A percentile compares a stretch with the other conserved stretches of the same genome.
Conservation (phyloP, 345 rosid genomes). For the Bruguiera gymnorhiza region DNA sequence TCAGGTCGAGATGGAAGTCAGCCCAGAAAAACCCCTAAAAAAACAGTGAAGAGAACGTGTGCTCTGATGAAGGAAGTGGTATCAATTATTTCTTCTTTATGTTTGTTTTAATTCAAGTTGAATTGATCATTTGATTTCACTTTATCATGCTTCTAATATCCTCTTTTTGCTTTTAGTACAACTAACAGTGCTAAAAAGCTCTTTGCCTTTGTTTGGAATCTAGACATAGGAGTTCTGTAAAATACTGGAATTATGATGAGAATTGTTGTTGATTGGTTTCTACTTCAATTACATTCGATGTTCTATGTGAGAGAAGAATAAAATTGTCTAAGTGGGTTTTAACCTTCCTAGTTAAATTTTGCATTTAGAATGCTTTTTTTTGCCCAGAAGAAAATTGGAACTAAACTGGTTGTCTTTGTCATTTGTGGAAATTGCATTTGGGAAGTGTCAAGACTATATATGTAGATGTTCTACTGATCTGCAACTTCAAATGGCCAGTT, state of each 20-base stretch:
- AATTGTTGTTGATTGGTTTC: background rate
- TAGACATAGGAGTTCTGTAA: too few species aligned
- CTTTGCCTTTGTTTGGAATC: too few species aligned
- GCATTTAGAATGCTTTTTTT: background rate
- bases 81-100: conserved; percentile 3
- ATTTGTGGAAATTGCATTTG: too few species aligned
- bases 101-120: background rate
- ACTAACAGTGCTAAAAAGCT: background rate
- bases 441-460: too few species aligned
- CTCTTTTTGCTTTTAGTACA: background rate
- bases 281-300: background rate
- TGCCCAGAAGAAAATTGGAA: background rate
- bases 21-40: conserved; percentile 33
- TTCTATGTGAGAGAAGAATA: background rate
- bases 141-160: too few species aligned
- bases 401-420: background rate
- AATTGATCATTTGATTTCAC: too few species aligned
- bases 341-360: background rate
- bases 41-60: conserved; percentile 35
- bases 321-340: background rate
- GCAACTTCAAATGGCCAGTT: too few species aligned
- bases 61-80: conserved; percentile 45
- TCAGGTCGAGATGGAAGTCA: conserved; percentile 23
- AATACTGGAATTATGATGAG: too few species aligned
- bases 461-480: too few species aligned